Base-by-base conservation (phyloP, 108 stramenopile genomes). In the Cyclotella cryptica region DNA sequence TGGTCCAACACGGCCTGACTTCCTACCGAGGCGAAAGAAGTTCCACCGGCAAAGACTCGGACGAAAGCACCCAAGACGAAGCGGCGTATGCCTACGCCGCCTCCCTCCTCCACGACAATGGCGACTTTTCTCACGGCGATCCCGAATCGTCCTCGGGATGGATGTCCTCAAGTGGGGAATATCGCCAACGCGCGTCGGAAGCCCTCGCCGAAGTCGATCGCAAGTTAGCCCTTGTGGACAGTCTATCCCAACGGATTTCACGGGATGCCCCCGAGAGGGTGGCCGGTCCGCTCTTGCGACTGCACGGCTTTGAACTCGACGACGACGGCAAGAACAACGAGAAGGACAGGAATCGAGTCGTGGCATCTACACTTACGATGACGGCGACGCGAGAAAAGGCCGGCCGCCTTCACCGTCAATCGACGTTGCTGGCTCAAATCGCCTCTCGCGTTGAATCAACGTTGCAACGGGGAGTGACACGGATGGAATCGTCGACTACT, bases 131-230 rank as follows among this genome's bases (percentile, higher is more conserved):
- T 26, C 27, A 59, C n/a, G 3, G 24, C 58, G 4, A 28, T 13
- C 27, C 70, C 43, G n/a, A n/a, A 18, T 21, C 63, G 24, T 65
- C 62, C 12, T 63, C 51, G 15, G 66, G 69, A 41, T 80, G 80
- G 80, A 75, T 80, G 80, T 70, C 75, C 17, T 75, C 75, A 9
- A 69, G 51, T 21, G 80, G 80, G 1, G 78, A 72, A 61, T 79
- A 79, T 64, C 83, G 84, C 65, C 75, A 81, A 58, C 86, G 78
- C 42, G 93, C 93, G 21, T 87, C 88, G 41, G 88, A 85, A 35
- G 91, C 91, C 13, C 67, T 94, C 75, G 88, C 84, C 29, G 91
- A 94, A 63, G 93, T 94, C n/a, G 89, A 92, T 41, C 89, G 91
- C 3, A 92, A 92, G 62, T 78, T 76, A 22, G 85, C 88, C 15